These are phyloP conservation scores for Talaromyces sp. DNA, from an alignment of 2,329 filamentous ascomycete genomes.

Conservation along the genomic window DNA sequence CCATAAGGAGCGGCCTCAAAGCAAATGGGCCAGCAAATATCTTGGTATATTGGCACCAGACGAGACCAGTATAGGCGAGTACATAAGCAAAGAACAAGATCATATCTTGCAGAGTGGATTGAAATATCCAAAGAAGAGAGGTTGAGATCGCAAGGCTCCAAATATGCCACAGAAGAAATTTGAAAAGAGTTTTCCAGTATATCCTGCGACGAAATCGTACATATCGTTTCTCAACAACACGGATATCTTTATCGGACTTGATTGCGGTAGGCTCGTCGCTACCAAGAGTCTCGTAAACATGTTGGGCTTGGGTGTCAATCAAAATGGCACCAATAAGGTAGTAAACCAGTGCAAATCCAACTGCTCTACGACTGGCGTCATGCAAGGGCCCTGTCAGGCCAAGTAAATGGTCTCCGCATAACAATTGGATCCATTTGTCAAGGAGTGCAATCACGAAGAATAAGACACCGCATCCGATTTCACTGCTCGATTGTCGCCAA, in stretches of 20 bases:
- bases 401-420: constrained; percentile 48
- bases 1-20: constrained; percentile 52
- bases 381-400: constrained; percentile 42
- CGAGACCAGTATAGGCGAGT: constrained; percentile 54
- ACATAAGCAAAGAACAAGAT: constrained; percentile 56
- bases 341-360: constrained; percentile 61
- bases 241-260: constrained; percentile 46
- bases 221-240: constrained; percentile 49
- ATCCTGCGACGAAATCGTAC: constrained; percentile 50
- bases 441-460: constrained; percentile 60
- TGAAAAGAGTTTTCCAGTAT: constrained; percentile 55
- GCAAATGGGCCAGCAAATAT: constrained; percentile 56
- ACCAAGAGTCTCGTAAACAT: constrained; percentile 51
- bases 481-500: constrained; percentile 60
- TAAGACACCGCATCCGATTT: constrained; percentile 57
- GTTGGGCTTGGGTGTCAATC: constrained; percentile 58
- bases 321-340: constrained; percentile 61
- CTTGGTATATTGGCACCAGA: constrained; percentile 58
- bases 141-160: constrained; percentile 57
- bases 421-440: constrained; percentile 57
- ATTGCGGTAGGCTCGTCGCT: constrained; percentile 46
- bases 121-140: constrained; percentile 57
- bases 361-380: constrained; percentile 47
- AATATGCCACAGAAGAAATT: constrained; percentile 55
- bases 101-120: constrained; percentile 44